Evolutionary conservation across 495 filamentous ascomycete genomes (phyloP).

Genomic region (Cercophora sp.): DNA sequence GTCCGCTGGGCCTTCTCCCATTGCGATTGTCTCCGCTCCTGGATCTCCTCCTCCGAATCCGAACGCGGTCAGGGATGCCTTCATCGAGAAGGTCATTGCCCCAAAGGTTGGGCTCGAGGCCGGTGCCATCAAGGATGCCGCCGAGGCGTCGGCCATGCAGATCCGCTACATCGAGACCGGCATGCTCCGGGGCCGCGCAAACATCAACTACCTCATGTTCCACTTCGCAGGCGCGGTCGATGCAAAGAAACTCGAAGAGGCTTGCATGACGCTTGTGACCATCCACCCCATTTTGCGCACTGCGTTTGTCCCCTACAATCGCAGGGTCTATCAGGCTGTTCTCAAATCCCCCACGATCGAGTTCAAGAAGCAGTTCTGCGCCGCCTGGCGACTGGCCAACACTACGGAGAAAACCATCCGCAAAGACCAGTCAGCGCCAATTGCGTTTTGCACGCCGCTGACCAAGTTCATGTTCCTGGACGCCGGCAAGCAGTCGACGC

Average conservation of each 20-base stretch:
- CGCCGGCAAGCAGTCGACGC: conserved; percentile 41
- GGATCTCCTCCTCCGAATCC: conserved; percentile 12
- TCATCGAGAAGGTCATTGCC: conserved; percentile 30
- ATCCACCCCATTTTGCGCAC: conserved; percentile 46
- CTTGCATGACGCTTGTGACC: conserved; percentile 34
- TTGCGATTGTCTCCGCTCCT: background rate
- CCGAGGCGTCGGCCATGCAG: conserved; percentile 42
- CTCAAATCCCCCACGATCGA: conserved; percentile 36
- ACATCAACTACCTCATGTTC: conserved; percentile 43
- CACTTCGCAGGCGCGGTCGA: conserved; percentile 39
- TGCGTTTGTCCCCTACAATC: conserved; percentile 38
- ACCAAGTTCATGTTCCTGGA: conserved; percentile 47
- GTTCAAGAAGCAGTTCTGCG: conserved; percentile 38
- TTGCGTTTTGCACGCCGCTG: conserved; percentile 38
- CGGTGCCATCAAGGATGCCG: conserved; percentile 36
- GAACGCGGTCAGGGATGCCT: conserved; percentile 25
- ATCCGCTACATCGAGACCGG: conserved; percentile 44
- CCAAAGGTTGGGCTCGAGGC: conserved; percentile 34
- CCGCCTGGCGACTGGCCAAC: conserved; percentile 37
- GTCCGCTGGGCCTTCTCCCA: conserved; percentile 12
- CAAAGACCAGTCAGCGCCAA: conserved; percentile 34
- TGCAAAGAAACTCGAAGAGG: conserved; percentile 39
- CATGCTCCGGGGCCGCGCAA: conserved; percentile 37
- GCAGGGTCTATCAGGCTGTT: conserved; percentile 43
- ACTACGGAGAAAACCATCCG: conserved; percentile 37